Evolutionary conservation across 352 stramenopile species (phyloP).

Genomic region (Globisporangium acanthophoron): DNA sequence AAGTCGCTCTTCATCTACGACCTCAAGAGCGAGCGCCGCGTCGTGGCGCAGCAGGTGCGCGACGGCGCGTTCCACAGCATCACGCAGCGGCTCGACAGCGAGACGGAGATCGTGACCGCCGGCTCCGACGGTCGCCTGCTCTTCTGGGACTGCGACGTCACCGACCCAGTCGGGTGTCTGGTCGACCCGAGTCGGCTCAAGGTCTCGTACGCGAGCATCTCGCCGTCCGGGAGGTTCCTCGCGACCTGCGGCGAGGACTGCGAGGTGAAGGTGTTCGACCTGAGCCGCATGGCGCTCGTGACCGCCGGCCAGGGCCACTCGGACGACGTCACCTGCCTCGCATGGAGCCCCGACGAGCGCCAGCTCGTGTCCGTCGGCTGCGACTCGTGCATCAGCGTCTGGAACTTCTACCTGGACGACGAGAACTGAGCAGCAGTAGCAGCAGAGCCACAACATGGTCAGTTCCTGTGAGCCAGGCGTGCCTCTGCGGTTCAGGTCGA

Average conservation of each 20-base stretch:
- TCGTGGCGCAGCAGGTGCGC: slow-evolving; percentile 79
- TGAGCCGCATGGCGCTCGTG: slow-evolving; percentile 42
- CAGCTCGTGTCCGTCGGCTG: slow-evolving; percentile 87
- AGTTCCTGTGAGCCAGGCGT: too few species aligned
- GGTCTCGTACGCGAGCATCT: slow-evolving; percentile 43
- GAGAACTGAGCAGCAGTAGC: not conserved
- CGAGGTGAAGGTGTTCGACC: slow-evolving; percentile 76
- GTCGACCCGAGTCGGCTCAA: slow-evolving; percentile 36
- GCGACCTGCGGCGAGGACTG: slow-evolving; percentile 80
- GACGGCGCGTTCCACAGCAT: slow-evolving; percentile 75
- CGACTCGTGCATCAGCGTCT: slow-evolving; percentile 88
- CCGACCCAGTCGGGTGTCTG: slow-evolving; percentile 62
- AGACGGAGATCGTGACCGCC: slow-evolving; percentile 88
- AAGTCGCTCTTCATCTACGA: slow-evolving; percentile 91
- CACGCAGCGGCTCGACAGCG: slow-evolving; percentile 83
- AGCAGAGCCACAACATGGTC: not conserved
- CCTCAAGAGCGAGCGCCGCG: slow-evolving; percentile 75
- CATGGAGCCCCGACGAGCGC: slow-evolving; percentile 89
- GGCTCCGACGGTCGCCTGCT: slow-evolving; percentile 78
- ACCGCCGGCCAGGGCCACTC: slow-evolving; percentile 58
- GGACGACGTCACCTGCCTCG: slow-evolving; percentile 57
- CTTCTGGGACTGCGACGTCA: slow-evolving; percentile 89
- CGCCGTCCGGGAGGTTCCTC: slow-evolving; percentile 67
- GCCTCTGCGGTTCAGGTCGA: not conserved
- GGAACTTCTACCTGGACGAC: slow-evolving; percentile 84